phyloP scores from a whole-genome alignment of 2,329 filamentous ascomycete genomes.

The Diaporthe vaccinii region DNA sequence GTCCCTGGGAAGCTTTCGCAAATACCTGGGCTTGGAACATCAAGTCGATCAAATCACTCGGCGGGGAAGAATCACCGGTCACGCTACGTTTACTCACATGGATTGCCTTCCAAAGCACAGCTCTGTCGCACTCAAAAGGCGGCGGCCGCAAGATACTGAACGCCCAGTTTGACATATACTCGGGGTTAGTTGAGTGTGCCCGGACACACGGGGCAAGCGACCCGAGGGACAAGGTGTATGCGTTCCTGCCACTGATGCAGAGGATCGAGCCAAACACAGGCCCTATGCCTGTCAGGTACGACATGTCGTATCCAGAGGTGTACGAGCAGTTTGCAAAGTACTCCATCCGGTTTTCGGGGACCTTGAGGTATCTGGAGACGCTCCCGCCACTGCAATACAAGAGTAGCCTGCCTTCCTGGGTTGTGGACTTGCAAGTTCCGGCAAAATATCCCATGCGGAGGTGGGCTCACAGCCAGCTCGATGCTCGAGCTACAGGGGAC shows the following conservation, averaged over 20 bases:
- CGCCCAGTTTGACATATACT: constrained; percentile 10
- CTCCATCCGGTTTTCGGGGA: constrained; percentile 7
- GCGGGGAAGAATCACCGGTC: background rate
- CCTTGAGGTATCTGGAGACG: constrained; percentile 5
- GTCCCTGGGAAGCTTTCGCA: constrained; percentile 9
- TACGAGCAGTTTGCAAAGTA: constrained; percentile 20
- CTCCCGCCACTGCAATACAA: constrained; percentile 5
- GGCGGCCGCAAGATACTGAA: constrained; percentile 2
- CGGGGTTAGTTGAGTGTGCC: background rate
- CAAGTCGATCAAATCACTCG: constrained; percentile 4
- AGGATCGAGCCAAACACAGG: constrained; percentile 1
- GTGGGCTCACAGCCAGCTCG: background rate
- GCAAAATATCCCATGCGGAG: background rate
- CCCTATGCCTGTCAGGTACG: background rate
- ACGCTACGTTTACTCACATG: constrained; percentile 4
- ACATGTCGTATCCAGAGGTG: background rate
- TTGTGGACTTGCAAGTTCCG: background rate
- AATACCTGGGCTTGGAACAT: constrained; percentile 18
- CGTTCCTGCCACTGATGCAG: constrained; percentile 10
- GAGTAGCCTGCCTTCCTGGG: constrained; percentile 16
- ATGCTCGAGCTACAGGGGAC: background rate
- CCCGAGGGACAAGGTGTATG: constrained; percentile 9
- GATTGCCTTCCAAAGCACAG: constrained; percentile 17
- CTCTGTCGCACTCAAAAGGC: background rate
- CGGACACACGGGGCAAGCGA: background rate